Percentiles rank a stretch among this genome's conserved stretches.
These are phyloP conservation scores for Areca catechu DNA, from an alignment of 176 grass and related monocot species.

Conservation along the genomic window DNA sequence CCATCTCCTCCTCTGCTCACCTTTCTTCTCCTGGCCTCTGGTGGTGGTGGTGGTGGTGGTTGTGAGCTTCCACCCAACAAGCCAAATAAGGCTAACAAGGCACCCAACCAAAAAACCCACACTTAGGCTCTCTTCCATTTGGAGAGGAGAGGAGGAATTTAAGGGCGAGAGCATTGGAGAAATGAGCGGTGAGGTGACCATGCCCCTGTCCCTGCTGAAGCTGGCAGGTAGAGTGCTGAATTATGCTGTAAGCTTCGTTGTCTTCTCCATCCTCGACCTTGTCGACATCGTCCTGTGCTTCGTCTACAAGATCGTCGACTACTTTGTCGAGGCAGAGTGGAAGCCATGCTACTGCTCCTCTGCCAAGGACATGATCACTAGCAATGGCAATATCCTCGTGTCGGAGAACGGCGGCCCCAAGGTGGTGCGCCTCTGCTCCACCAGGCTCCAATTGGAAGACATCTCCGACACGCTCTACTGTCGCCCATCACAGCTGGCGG, in stretches of 20 bases:
- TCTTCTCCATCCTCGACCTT: conserved; percentile 84
- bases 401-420: conserved; percentile 32
- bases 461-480: conserved; percentile 89
- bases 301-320: conserved; percentile 87
- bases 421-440: conserved; percentile 57
- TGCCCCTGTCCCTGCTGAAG: not conserved
- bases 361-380: not conserved
- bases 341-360: conserved; percentile 85
- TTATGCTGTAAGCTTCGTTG: conserved; percentile 55
- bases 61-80: conserved; percentile 2
- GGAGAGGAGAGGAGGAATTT: not conserved
- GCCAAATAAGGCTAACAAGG: not conserved
- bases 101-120: not conserved
- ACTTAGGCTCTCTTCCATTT: not conserved
- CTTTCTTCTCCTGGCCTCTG: not conserved
- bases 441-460: conserved; percentile 88
- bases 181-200: conserved; percentile 29
- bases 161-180: not conserved
- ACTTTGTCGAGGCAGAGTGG: conserved; percentile 78
- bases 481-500: conserved; percentile 50
- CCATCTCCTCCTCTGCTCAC: not conserved
- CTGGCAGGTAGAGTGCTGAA: conserved; percentile 42
- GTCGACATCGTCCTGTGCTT: conserved; percentile 80
- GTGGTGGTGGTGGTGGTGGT: conserved; percentile 4
- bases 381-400: conserved; percentile 20